Evolutionary conservation across 1,139 yeast genomes (phyloP), one percentile per base, ranked within the genome.

Genomic region (Protomyces inouyei): DNA sequence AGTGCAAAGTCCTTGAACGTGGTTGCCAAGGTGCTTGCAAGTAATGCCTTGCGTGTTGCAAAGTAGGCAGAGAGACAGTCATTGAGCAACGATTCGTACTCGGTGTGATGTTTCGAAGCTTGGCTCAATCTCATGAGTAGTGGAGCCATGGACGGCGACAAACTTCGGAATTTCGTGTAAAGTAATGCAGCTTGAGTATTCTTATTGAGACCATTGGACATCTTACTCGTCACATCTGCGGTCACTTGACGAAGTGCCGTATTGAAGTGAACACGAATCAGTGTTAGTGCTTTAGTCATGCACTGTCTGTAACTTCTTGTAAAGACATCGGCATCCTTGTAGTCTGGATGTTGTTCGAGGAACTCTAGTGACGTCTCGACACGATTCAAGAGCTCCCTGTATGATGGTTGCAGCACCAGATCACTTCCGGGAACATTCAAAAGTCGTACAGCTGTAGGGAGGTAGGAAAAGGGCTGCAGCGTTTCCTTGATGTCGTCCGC

Each of bases 251-350:
- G 83, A 56, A 91, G 73, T 55, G 82, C 82, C 55, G 78, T 80
- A 35, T 80, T 80, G 66, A 88, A 77, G 72, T 85, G 88, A 70
- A 86, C 88, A 68, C 86, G 82, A 25, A 90, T 83, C 68, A 93
- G 78, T 0, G 95, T 85, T 65, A 91, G 79, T 0, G 96, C 86
- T 67, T 97, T 81, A 0, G 95, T 86, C 82, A 91, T 81, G 72
- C 97, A 89, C 71, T 89, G 96, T 67, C 90, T 82, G 75, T 88
- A 89, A 67, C 93, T 80, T 69, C 86, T 83, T 55, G 82, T 82
- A 73, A 89, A 91, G 3, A 83, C 72, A 43, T 86, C 95, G 18
- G 85, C 79, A 66, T 91, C 96, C 71, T 82, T 85, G 71, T 87
- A 87, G 48, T 81, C 79, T 1, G 81, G 77, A 61, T 67, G 55